These are phyloP conservation scores for Penicillium capsulatum DNA, from an alignment of 2,329 filamentous ascomycete species.

Conservation along the genomic window DNA sequence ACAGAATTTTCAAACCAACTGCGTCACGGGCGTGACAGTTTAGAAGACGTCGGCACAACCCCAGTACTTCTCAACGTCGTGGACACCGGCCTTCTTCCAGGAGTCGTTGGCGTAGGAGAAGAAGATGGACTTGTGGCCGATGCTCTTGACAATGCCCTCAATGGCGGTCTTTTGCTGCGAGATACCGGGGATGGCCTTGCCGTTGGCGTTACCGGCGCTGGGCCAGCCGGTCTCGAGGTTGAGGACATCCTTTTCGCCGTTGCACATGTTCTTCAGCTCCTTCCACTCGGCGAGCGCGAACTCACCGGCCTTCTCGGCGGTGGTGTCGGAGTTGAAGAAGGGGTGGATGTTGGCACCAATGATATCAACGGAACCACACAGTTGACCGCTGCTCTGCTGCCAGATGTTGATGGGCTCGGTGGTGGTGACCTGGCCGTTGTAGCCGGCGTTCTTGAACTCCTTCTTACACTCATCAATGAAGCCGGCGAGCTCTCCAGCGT, in stretches of 20 bases:
- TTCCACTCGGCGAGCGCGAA: slow-evolving; percentile 73
- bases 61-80: slow-evolving; percentile 76
- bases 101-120: slow-evolving; percentile 75
- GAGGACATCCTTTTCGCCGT: slow-evolving; percentile 67
- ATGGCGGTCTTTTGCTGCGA: slow-evolving; percentile 69
- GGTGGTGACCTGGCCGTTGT: slow-evolving; percentile 72
- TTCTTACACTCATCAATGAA: slow-evolving; percentile 67
- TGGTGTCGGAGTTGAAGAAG: slow-evolving; percentile 77
- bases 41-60: slow-evolving; percentile 59
- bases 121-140: slow-evolving; percentile 68
- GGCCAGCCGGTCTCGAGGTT: slow-evolving; percentile 95
- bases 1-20: slow-evolving; percentile 20
- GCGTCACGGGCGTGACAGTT: slow-evolving; percentile 14
- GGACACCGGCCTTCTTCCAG: slow-evolving; percentile 72
- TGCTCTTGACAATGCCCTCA: slow-evolving; percentile 60
- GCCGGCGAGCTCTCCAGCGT: slow-evolving; percentile 58
- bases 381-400: slow-evolving; percentile 54
- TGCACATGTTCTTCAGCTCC: slow-evolving; percentile 66
- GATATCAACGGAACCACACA: slow-evolving; percentile 74
- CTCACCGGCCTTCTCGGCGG: slow-evolving; percentile 62
- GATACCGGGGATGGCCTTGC: slow-evolving; percentile 63
- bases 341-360: slow-evolving; percentile 85
- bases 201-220: slow-evolving; percentile 64
- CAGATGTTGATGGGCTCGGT: slow-evolving; percentile 80
- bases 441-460: slow-evolving; percentile 61